Evolutionary conservation across 768 basidiomycete species (phyloP).

Genomic region (Kwoniella heveanensis): DNA sequence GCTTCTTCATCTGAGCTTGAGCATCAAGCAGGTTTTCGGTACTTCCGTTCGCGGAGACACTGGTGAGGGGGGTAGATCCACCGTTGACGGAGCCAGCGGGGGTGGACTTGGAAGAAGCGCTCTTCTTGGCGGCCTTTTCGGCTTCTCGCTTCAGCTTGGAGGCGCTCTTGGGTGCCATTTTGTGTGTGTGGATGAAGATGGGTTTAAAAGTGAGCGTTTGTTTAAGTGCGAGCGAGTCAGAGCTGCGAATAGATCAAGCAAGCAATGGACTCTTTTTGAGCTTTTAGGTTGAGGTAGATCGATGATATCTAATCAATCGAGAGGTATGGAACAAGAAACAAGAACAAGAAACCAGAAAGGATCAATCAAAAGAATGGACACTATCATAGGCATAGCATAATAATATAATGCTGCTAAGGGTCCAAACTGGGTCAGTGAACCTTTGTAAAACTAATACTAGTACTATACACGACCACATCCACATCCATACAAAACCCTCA

Average conservation of each 20-base stretch:
- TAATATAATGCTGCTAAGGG: too few relatives aligned
- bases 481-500: background rate
- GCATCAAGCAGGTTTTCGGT: conserved; percentile 68
- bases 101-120: conserved; percentile 60
- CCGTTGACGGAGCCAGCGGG: conserved; percentile 68
- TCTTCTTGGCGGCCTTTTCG: conserved; percentile 72
- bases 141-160: conserved; percentile 82
- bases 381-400: too few relatives aligned
- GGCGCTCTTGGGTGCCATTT: conserved; percentile 56
- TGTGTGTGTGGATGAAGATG: conserved; percentile 12
- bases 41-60: conserved; percentile 74
- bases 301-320: conserved; percentile 1
- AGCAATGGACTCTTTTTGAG: background rate
- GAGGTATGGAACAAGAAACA: background rate
- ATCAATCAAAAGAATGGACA: background rate
- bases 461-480: too few relatives aligned
- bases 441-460: too few relatives aligned
- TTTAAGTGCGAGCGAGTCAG: background rate
- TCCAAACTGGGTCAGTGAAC: background rate
- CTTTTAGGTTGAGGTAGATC: background rate
- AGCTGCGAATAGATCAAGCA: background rate
- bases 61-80: conserved; percentile 78
- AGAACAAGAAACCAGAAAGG: background rate
- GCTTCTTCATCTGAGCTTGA: conserved; percentile 73
- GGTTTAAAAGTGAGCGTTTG: background rate